Conservation (phyloP, 2,329 filamentous ascomycete genomes). For the Pseudocercospora vitis region DNA sequence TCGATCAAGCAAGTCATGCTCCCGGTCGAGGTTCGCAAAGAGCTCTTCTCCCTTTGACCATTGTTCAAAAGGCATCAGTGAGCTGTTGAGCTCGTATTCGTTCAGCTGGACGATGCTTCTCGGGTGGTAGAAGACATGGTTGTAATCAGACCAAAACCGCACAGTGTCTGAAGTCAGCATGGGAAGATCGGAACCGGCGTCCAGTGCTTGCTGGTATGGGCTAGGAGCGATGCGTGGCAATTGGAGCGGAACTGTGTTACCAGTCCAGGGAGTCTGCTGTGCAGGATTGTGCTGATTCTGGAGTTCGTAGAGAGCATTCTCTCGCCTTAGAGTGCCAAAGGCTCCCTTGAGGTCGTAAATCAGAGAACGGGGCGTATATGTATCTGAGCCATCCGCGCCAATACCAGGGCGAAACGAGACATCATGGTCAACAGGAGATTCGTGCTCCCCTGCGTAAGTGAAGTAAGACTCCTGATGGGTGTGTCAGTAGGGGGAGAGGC, state of each 20-base stretch:
- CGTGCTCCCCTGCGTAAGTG: constrained; percentile 72
- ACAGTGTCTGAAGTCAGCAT: constrained; percentile 68
- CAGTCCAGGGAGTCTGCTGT: constrained; percentile 55
- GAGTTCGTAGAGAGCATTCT: constrained; percentile 81
- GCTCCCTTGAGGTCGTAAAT: constrained; percentile 95
- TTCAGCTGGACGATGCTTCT: constrained; percentile 81
- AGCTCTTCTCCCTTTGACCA: constrained; percentile 73
- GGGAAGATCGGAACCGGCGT: constrained; percentile 65
- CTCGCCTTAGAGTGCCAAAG: constrained; percentile 83
- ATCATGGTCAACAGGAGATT: constrained; percentile 73
- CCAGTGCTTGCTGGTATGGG: constrained; percentile 76
- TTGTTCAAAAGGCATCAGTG: constrained; percentile 77
- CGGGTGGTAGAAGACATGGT: constrained; percentile 87
- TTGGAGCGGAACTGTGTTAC: constrained; percentile 66
- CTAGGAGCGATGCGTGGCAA: constrained; percentile 67
- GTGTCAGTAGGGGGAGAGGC: not conserved
- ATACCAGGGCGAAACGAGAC: constrained; percentile 85
- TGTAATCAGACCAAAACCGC: constrained; percentile 97
- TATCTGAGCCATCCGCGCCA: constrained; percentile 80
- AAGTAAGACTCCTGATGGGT: constrained; percentile 85
- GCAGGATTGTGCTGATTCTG: constrained; percentile 44
- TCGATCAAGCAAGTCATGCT: constrained; percentile 85
- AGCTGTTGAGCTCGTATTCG: constrained; percentile 81
- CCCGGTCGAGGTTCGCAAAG: constrained; percentile 55
- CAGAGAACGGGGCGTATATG: constrained; percentile 85